These are phyloP conservation scores for Ganoderma sp. DNA, from an alignment of 1,284 basidiomycete species.

Conservation along the genomic window DNA sequence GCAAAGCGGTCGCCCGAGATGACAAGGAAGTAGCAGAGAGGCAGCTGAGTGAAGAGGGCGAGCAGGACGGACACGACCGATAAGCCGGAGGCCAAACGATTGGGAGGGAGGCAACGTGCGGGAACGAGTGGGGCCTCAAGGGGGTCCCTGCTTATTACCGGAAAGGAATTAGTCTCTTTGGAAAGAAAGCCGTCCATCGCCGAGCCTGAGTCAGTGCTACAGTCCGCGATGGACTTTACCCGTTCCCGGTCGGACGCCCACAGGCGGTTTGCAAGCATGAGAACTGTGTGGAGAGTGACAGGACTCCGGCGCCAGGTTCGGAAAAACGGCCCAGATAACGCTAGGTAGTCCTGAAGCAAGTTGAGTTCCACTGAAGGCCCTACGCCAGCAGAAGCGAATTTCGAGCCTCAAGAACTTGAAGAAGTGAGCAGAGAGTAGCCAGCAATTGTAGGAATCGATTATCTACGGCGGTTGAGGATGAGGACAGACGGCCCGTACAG, in stretches of 20 bases:
- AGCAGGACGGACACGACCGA: background rate
- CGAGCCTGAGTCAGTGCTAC: background rate
- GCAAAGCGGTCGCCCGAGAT: background rate
- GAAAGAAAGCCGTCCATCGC: background rate
- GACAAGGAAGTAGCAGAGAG: background rate
- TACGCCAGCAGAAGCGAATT: no score
- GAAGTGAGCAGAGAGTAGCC: background rate
- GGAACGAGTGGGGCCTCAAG: background rate
- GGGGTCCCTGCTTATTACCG: background rate
- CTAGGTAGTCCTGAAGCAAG: background rate
- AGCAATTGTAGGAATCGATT: background rate
- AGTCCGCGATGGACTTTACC: background rate
- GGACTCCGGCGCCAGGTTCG: background rate
- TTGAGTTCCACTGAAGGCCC: background rate
- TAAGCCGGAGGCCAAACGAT: background rate
- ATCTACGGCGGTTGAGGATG: no score
- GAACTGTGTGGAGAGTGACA: constrained; percentile 14
- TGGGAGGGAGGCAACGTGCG: constrained; percentile 2
- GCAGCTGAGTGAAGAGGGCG: background rate
- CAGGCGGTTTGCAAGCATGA: background rate
- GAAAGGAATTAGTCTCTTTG: background rate
- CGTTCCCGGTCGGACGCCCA: background rate
- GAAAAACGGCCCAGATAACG: background rate
- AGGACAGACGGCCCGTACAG: no score
- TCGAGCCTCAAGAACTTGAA: background rate